Conservation (phyloP, 2,329 filamentous ascomycete genomes). For the Fusarium siculi region DNA sequence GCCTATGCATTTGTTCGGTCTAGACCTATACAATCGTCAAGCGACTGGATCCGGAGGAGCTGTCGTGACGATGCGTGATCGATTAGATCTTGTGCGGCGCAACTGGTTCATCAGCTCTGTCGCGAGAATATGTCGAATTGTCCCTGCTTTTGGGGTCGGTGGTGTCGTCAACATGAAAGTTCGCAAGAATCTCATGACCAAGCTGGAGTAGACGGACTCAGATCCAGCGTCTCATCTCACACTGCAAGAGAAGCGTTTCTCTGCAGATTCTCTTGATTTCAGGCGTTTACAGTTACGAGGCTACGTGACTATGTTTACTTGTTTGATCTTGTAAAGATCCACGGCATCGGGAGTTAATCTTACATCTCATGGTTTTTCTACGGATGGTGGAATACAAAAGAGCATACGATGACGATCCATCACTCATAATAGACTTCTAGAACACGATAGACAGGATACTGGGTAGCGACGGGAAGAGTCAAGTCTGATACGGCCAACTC, state of each 20-base stretch:
- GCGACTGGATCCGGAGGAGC: conserved; percentile 41
- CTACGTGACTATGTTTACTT: conserved; percentile 12
- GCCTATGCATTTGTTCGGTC: conserved; percentile 83
- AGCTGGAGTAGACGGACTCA: conserved; percentile 53
- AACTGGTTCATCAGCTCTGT: conserved; percentile 81
- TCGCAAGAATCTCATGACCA: conserved; percentile 73
- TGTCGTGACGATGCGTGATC: conserved; percentile 61
- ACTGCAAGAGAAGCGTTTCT: background rate
- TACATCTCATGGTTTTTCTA: conserved; percentile 9
- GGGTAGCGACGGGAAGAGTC: background rate
- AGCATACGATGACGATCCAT: conserved; percentile 17
- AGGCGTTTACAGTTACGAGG: conserved; percentile 20
- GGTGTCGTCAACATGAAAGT: conserved; percentile 86
- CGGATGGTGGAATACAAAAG: conserved; percentile 6
- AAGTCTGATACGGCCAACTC: background rate
- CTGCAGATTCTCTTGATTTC: background rate
- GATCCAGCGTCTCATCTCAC: background rate
- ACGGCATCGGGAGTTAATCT: conserved; percentile 5
- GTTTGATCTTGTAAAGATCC: conserved; percentile 9
- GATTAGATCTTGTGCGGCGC: conserved; percentile 73
- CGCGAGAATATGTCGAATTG: conserved; percentile 84
- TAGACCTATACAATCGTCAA: conserved; percentile 86
- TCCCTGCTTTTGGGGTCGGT: conserved; percentile 89
- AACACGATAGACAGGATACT: conserved; percentile 20
- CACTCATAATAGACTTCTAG: conserved; percentile 25